A percentile compares a stretch with the other conserved stretches of the same genome.
These are phyloP conservation scores for Fusarium papillatum DNA, from an alignment of 2,329 filamentous ascomycete species.

Conservation along the genomic window DNA sequence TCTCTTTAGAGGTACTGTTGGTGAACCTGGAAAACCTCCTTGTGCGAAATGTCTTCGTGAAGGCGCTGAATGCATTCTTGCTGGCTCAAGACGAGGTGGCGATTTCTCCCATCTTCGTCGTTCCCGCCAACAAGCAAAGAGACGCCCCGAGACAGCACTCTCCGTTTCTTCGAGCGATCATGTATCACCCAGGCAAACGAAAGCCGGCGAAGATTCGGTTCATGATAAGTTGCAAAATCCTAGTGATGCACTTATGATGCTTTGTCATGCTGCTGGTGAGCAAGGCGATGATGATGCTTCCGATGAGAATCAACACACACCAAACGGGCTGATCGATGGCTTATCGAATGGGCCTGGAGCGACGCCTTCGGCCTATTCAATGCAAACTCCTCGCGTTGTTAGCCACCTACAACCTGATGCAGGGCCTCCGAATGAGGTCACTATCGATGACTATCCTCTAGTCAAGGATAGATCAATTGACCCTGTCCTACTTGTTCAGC, in stretches of 20 bases:
- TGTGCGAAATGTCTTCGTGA: conserved; percentile 24
- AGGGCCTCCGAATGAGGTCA: background rate
- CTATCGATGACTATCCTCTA: background rate
- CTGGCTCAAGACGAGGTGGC: conserved; percentile 15
- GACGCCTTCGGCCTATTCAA: background rate
- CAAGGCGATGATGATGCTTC: background rate
- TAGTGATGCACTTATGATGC: background rate
- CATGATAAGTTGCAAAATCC: background rate
- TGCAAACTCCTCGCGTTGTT: background rate
- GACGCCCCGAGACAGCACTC: background rate
- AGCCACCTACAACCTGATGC: background rate
- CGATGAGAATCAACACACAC: background rate
- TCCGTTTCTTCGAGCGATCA: conserved; percentile 13
- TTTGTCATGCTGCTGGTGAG: background rate
- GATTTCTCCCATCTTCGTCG: conserved; percentile 23
- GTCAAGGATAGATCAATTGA: background rate
- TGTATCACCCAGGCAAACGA: conserved; percentile 10
- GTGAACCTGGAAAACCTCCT: conserved; percentile 16
- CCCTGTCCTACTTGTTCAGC: background rate
- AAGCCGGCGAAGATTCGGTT: conserved; percentile 1
- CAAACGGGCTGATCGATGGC: background rate
- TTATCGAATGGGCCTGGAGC: background rate
- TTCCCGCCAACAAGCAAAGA: conserved; percentile 3
- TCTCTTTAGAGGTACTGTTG: conserved; percentile 5
- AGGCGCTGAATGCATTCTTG: conserved; percentile 20